Base-by-base conservation (phyloP, 306 rosid species). In the Cucumis hystrix region DNA sequence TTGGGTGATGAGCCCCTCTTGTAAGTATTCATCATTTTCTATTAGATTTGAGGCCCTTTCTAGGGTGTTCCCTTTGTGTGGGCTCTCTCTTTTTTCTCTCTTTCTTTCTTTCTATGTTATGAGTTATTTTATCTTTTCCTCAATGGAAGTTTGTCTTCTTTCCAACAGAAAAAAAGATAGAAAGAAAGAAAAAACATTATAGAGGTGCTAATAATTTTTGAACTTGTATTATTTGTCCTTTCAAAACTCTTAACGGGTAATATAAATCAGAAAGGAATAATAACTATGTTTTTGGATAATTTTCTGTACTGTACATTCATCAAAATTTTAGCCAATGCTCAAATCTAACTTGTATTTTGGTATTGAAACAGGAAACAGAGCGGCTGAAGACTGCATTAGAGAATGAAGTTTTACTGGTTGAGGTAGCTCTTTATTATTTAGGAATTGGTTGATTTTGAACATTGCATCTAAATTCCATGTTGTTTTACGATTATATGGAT, bases 341-440 rank as follows among this genome's bases (percentile, higher is more conserved):
- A 11, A 77, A 40, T 43, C 13, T 37, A 54, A 35, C 47, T 33
- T 67, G 78, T 18, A 28, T 85, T 68, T 83, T 74, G 76, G 45
- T 80, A 72, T 74, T 86, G 64, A 83, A 89, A 81, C 91, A 92
- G 99, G 99, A 89, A 85, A 89, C 93, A 6, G 92, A 88, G 55
- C 86, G 85, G 79, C 92, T 96, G 45, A 89, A 86, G 87, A 82
- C 76, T 80, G 86, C 90, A 55, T 75, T 96, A 86, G 94, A 83
- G 76, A 88, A 79, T 76, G 89, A 92, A 85, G 69, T 96, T 80
- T 78, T 80, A 73, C 87, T 80, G 84, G 87, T 89, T 84, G 96
- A 91, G 97, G 99, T 89, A 83, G 86, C 70, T 80, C 64, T 28
- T 69, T 52, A 43, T 47, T 61, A 43, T 47, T 61, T 61, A 40